phyloP scores from a whole-genome alignment of 2,329 filamentous ascomycete genomes.

The Simplicillium aogashimaense region DNA sequence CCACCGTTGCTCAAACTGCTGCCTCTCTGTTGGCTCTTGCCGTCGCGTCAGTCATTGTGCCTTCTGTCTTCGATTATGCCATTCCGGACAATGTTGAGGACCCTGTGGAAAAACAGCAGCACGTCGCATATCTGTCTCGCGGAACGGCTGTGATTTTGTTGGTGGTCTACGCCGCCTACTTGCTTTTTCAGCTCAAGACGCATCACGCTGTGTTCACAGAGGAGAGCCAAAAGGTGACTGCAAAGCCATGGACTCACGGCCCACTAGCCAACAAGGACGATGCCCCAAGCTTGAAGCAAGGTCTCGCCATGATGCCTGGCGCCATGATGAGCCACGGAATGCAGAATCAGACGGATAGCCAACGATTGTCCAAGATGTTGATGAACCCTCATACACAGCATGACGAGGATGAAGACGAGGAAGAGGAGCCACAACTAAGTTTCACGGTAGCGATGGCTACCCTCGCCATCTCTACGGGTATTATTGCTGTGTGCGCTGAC shows the following conservation, averaged over 20 bases:
- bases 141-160: constrained; percentile 74
- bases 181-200: constrained; percentile 86
- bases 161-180: constrained; percentile 72
- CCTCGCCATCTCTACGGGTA: constrained; percentile 61
- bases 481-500: constrained; percentile 75
- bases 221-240: constrained; percentile 68
- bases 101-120: constrained; percentile 13
- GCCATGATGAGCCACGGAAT: constrained; percentile 26
- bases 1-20: constrained; percentile 82
- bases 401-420: constrained; percentile 46
- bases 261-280: constrained; percentile 14
- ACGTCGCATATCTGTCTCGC: constrained; percentile 56
- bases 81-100: constrained; percentile 21
- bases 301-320: constrained; percentile 27
- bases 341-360: constrained; percentile 23
- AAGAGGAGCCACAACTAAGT: constrained; percentile 67
- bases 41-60: constrained; percentile 76
- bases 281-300: constrained; percentile 24
- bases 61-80: constrained; percentile 67
- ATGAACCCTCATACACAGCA: constrained; percentile 24
- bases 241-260: constrained; percentile 31
- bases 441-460: constrained; percentile 63
- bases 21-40: constrained; percentile 71
- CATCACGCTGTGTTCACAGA: constrained; percentile 73
- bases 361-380: constrained; percentile 34